phyloP scores from a whole-genome alignment of 2,329 filamentous ascomycete species.

The Claviceps spartinae region DNA sequence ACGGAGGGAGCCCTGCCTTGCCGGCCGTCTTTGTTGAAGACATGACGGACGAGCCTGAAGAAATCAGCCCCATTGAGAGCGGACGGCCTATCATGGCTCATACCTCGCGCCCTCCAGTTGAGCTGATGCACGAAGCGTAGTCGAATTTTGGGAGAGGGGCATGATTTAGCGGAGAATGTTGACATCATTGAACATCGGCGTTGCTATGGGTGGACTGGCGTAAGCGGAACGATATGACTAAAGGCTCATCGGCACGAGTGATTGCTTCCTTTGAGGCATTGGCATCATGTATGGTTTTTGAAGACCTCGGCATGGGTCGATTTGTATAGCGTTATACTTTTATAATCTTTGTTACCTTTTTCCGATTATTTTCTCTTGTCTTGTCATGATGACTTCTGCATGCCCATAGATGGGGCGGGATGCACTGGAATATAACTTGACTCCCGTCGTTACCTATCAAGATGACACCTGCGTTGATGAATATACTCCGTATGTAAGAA shows the following conservation, averaged over 20 bases:
- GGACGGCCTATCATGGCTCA: conserved; percentile 41
- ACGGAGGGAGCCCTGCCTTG: conserved; percentile 39
- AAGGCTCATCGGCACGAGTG: background rate
- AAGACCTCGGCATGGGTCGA: too few relatives aligned
- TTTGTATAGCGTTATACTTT: too few relatives aligned
- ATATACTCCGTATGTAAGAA: too few relatives aligned
- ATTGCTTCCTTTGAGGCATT: background rate
- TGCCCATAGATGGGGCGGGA: too few relatives aligned
- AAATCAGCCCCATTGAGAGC: conserved; percentile 28
- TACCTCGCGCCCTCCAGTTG: conserved; percentile 49
- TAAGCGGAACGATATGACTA: background rate
- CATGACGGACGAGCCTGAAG: conserved; percentile 43
- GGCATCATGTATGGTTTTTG: background rate
- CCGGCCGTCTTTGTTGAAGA: conserved; percentile 56
- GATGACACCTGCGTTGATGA: too few relatives aligned
- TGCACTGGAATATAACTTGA: too few relatives aligned
- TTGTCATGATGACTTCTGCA: background rate
- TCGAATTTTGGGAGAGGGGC: background rate
- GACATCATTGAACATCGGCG: background rate
- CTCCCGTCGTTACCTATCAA: too few relatives aligned
- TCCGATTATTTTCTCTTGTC: background rate
- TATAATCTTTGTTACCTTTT: background rate
- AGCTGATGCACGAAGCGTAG: conserved; percentile 41
- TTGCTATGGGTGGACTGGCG: background rate
- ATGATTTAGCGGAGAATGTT: background rate